Percentiles rank a stretch among this genome's conserved stretches.
phyloP scores from a whole-genome alignment of 164 flowering plant species.

The Magnolia changhungtana region DNA sequence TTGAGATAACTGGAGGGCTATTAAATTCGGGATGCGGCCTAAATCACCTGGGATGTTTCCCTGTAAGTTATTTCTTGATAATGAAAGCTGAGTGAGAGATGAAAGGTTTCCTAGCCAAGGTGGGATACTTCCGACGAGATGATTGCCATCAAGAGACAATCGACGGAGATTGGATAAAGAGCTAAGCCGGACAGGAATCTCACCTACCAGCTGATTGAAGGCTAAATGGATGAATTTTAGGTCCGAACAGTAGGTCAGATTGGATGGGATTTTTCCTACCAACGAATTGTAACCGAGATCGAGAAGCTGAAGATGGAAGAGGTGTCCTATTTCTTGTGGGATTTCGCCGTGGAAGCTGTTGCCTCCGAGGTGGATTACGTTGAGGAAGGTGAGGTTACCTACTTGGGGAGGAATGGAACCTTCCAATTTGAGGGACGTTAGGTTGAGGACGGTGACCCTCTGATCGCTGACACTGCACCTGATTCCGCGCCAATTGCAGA shows the following conservation, averaged over 20 bases:
- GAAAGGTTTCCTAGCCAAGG: conserved; percentile 15
- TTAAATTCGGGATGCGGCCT: conserved; percentile 10
- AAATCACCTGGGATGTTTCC: conserved; percentile 18
- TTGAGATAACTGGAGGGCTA: not conserved
- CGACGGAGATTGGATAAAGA: not conserved
- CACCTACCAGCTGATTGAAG: not conserved
- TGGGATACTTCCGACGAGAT: conserved; percentile 8
- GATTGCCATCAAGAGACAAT: not conserved
- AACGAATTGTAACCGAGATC: conserved; percentile 33
- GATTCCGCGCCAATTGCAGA: conserved; percentile 15
- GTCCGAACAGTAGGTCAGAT: conserved; percentile 21
- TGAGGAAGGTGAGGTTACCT: conserved; percentile 44
- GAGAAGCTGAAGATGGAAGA: conserved; percentile 26
- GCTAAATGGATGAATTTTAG: not conserved
- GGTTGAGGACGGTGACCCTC: conserved; percentile 28
- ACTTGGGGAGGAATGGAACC: conserved; percentile 36
- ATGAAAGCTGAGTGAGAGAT: not conserved
- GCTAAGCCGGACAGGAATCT: not conserved
- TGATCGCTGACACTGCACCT: conserved; percentile 18
- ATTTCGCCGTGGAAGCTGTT: conserved; percentile 33
- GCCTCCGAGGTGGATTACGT: conserved; percentile 25
- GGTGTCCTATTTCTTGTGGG: conserved; percentile 29
- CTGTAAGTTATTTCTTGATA: not conserved
- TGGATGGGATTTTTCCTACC: conserved; percentile 28
- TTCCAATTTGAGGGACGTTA: conserved; percentile 13